These are phyloP conservation scores for Vaccinium myrtillus DNA, from an alignment of 148 eudicot species.

Conservation along the genomic window DNA sequence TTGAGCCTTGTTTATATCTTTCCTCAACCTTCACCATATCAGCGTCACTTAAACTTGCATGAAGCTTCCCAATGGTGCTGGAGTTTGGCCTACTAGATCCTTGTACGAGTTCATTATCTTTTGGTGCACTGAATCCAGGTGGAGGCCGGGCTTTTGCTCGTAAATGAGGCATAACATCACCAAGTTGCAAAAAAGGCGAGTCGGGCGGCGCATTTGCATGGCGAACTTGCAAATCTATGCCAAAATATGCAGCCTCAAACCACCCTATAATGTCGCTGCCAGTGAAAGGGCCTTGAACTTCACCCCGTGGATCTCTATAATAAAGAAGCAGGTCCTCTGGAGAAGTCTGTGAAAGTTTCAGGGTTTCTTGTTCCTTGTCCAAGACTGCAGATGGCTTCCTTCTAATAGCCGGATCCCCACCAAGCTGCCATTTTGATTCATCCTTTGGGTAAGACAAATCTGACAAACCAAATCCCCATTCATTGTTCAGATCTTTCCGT, in stretches of 20 bases:
- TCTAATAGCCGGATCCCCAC: slow-evolving; percentile 46
- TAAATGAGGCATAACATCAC: slow-evolving; percentile 97
- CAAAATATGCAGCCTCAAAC: slow-evolving; percentile 98
- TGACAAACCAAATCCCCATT: slow-evolving; percentile 30
- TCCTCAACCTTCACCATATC: slow-evolving; percentile 47
- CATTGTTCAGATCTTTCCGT: slow-evolving; percentile 39
- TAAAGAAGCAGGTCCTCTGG: slow-evolving; percentile 84
- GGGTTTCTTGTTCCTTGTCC: slow-evolving; percentile 57
- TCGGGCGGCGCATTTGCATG: slow-evolving; percentile 65
- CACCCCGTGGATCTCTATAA: slow-evolving; percentile 94
- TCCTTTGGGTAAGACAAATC: slow-evolving; percentile 38
- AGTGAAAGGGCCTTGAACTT: slow-evolving; percentile 87
- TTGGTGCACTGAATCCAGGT: slow-evolving; percentile 74
- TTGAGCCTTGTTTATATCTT: slow-evolving; percentile 43
- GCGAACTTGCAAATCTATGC: slow-evolving; percentile 84
- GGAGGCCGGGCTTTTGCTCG: slow-evolving; percentile 89
- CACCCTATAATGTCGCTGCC: slow-evolving; percentile 93
- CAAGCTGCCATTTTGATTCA: slow-evolving; percentile 37
- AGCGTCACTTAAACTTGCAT: slow-evolving; percentile 39
- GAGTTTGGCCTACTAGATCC: slow-evolving; percentile 41
- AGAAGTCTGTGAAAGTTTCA: slow-evolving; percentile 45
- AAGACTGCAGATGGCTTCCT: slow-evolving; percentile 41
- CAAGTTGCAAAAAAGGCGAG: slow-evolving; percentile 60
- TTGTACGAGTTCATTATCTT: slow-evolving; percentile 52
- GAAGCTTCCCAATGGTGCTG: slow-evolving; percentile 45